phyloP scores from a whole-genome alignment of 192 early-diverging fungal genomes.

The Podila epicladia region DNA sequence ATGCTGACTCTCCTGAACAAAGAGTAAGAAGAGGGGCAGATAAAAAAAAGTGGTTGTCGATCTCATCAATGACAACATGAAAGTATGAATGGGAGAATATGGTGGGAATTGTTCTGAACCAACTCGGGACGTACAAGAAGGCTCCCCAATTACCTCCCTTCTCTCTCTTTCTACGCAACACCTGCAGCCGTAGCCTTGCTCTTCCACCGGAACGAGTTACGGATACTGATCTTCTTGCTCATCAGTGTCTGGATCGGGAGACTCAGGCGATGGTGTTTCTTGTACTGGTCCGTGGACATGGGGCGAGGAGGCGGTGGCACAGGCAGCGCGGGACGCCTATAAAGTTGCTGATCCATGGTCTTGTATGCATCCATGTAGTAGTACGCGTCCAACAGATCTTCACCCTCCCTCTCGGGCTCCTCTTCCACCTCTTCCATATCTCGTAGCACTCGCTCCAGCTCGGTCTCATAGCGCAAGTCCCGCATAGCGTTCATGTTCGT shows the following conservation, averaged over 20 bases:
- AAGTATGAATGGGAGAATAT: no score
- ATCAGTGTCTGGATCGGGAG: slow-evolving; percentile 30
- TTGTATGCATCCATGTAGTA: slow-evolving; percentile 49
- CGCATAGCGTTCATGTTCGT: neutral
- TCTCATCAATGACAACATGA: no score
- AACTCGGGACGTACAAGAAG: neutral
- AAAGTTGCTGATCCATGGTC: slow-evolving; percentile 44
- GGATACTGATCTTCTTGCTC: slow-evolving; percentile 37
- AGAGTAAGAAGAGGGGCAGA: no score
- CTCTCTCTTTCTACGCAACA: neutral
- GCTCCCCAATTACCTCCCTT: neutral
- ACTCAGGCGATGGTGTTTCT: slow-evolving; percentile 40
- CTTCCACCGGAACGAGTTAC: slow-evolving; percentile 29
- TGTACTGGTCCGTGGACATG: slow-evolving; percentile 40
- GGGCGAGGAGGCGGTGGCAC: slow-evolving; percentile 14
- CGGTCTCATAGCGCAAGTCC: slow-evolving; percentile 5
- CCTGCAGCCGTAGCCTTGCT: slow-evolving; percentile 11
- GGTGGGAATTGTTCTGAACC: no score
- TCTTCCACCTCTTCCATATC: slow-evolving; percentile 28
- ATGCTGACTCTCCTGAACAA: neutral
- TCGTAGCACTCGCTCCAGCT: slow-evolving; percentile 12
- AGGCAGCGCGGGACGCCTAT: slow-evolving; percentile 23
- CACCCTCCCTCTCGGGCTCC: slow-evolving; percentile 29
- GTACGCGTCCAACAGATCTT: slow-evolving; percentile 34
- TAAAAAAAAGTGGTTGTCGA: no score